Percentiles rank a stretch among this genome's conserved stretches.
phyloP scores from a whole-genome alignment of 2,329 filamentous ascomycete species.

The Microsporum canis region DNA sequence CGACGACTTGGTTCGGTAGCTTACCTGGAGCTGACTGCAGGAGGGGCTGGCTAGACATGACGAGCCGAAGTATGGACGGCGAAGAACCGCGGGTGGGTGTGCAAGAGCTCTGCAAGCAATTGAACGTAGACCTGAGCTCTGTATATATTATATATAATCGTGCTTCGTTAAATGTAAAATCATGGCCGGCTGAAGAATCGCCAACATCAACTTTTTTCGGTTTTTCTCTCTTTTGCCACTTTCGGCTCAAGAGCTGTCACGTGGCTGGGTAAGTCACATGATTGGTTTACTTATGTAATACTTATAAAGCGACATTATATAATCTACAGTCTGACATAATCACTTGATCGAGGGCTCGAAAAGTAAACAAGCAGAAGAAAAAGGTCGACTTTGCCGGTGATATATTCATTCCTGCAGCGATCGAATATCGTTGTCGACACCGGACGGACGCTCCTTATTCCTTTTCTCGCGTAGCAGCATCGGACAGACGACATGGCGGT shows the following conservation, averaged over 20 bases:
- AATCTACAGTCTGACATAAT: no score
- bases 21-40: slow-evolving; percentile 86
- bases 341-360: no score
- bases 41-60: slow-evolving; percentile 92
- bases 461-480: not conserved
- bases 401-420: not conserved
- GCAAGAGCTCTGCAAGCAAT: no score
- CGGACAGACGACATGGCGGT: not conserved
- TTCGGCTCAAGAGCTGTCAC: not conserved
- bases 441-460: not conserved
- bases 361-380: no score
- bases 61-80: slow-evolving; percentile 18
- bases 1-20: slow-evolving; percentile 18
- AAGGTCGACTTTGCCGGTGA: no score
- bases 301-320: not conserved
- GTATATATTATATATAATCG: no score
- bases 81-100: not conserved
- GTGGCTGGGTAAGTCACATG: not conserved
- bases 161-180: no score
- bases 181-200: not conserved
- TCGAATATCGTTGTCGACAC: not conserved
- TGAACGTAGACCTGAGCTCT: not conserved
- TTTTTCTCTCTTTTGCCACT: not conserved
- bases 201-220: not conserved
- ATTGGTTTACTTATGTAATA: not conserved